Evolutionary conservation across 1,284 basidiomycete genomes (phyloP).

Genomic region (Trichosporon faecale): DNA sequence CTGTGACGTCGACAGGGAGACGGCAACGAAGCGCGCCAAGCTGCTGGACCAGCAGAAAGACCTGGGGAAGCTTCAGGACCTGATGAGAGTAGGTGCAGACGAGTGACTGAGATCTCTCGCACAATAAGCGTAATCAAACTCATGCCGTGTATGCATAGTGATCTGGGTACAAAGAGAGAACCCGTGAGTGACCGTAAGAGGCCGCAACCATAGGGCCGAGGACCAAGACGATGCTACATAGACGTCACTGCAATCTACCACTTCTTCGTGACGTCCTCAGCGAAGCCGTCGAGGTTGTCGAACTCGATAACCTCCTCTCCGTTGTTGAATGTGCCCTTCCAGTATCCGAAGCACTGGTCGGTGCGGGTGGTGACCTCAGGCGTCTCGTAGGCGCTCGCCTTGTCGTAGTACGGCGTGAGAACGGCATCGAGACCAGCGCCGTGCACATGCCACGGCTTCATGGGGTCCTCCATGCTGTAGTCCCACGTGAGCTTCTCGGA

Average conservation of each 20-base stretch:
- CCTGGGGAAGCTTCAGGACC: not conserved
- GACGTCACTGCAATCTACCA: too few relatives aligned
- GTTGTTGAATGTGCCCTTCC: slow-evolving; percentile 20
- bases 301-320: slow-evolving; percentile 19
- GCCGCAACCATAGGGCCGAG: not conserved
- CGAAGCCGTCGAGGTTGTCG: slow-evolving; percentile 17
- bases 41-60: not conserved
- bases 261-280: slow-evolving; percentile 19
- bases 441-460: slow-evolving; percentile 16
- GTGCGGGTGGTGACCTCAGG: slow-evolving; percentile 8
- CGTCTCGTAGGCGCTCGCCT: slow-evolving; percentile 4
- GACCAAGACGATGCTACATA: not conserved
- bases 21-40: not conserved
- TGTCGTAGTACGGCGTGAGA: slow-evolving; percentile 18
- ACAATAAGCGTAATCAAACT: not conserved
- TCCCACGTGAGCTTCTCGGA: slow-evolving; percentile 15
- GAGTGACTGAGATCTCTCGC: not conserved
- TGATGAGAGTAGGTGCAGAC: not conserved
- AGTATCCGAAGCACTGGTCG: slow-evolving; percentile 20
- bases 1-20: not conserved
- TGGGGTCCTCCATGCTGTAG: slow-evolving; percentile 15
- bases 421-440: slow-evolving; percentile 22
- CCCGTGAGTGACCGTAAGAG: not conserved
- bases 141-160: not conserved
- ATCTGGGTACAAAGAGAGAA: not conserved